phyloP scores from a whole-genome alignment of 2,329 filamentous ascomycete genomes.

The Zymoseptoria pseudotritici region DNA sequence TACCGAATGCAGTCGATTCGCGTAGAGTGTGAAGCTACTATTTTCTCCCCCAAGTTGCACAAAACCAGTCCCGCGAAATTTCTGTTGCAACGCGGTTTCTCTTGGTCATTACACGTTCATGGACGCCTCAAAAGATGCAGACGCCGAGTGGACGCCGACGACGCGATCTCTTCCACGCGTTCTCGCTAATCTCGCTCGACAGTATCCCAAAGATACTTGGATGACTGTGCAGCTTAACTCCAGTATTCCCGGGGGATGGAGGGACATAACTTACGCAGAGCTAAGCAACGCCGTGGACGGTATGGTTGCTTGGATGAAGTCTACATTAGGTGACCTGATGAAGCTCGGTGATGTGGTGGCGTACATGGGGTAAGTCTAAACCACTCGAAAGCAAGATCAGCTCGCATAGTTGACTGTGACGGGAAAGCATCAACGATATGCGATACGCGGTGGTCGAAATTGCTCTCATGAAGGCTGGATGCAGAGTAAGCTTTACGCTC shows the following conservation, averaged over 20 bases:
- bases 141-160: too few species aligned
- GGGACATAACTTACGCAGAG: conserved; percentile 11
- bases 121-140: too few species aligned
- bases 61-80: too few species aligned
- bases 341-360: conserved; percentile 14
- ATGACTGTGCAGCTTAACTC: conserved; percentile 12
- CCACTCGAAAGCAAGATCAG: too few species aligned
- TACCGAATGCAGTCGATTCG: too few species aligned
- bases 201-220: conserved; percentile 17
- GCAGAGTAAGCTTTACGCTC: conserved; percentile 9
- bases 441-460: conserved; percentile 18
- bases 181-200: conserved; percentile 15
- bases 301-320: conserved; percentile 11
- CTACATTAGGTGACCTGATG: conserved; percentile 11
- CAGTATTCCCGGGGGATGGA: conserved; percentile 11
- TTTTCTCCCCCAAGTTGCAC: too few species aligned
- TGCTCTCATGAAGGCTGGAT: conserved; percentile 20
- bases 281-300: conserved; percentile 10
- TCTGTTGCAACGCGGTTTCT: too few species aligned
- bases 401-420: too few species aligned
- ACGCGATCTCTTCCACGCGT: neutral
- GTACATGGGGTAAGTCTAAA: conserved; percentile 14
- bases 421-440: conserved; percentile 11
- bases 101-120: too few species aligned
- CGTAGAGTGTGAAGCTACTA: too few species aligned